phyloP scores from a whole-genome alignment of 1,284 basidiomycete species.

The Agaricales sp. region DNA sequence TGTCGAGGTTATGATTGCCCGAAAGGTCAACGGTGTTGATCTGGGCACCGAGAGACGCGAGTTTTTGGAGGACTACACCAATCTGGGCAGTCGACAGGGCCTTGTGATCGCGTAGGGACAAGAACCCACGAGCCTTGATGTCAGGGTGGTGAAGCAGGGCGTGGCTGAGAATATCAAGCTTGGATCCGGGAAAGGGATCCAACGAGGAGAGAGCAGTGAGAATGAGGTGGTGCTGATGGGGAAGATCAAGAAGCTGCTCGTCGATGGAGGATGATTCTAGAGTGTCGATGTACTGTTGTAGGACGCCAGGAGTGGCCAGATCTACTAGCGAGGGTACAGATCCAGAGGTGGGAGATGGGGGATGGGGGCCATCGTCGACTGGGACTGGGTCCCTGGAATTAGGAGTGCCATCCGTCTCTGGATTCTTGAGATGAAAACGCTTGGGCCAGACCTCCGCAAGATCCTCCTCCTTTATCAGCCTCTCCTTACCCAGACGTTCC shows the following conservation, averaged over 20 bases:
- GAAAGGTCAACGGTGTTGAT: conserved; percentile 19
- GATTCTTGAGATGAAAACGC: conserved; percentile 11
- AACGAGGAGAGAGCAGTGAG: conserved; percentile 10
- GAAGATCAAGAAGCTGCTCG: conserved; percentile 18
- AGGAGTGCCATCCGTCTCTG: conserved; percentile 1
- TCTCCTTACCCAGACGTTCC: conserved; percentile 9
- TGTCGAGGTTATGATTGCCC: conserved; percentile 13
- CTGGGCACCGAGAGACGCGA: neutral
- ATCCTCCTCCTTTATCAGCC: conserved; percentile 13
- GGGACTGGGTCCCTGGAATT: neutral
- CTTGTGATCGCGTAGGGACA: neutral
- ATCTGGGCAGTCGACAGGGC: conserved; percentile 13
- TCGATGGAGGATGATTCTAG: conserved; percentile 14
- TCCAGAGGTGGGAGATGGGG: no score
- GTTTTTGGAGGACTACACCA: conserved; percentile 9
- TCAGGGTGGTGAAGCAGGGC: conserved; percentile 11
- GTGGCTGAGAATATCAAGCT: conserved; percentile 14
- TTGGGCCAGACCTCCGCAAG: conserved; percentile 20
- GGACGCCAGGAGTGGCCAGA: conserved; percentile 16
- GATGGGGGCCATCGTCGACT: no score
- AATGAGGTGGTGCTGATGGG: conserved; percentile 15
- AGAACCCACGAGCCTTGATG: conserved; percentile 1
- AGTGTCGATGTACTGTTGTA: conserved; percentile 15
- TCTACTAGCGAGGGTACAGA: conserved; percentile 19
- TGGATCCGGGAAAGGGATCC: conserved; percentile 16